phyloP scores from a whole-genome alignment of 768 basidiomycete species.

The Suillus subluteus region DNA sequence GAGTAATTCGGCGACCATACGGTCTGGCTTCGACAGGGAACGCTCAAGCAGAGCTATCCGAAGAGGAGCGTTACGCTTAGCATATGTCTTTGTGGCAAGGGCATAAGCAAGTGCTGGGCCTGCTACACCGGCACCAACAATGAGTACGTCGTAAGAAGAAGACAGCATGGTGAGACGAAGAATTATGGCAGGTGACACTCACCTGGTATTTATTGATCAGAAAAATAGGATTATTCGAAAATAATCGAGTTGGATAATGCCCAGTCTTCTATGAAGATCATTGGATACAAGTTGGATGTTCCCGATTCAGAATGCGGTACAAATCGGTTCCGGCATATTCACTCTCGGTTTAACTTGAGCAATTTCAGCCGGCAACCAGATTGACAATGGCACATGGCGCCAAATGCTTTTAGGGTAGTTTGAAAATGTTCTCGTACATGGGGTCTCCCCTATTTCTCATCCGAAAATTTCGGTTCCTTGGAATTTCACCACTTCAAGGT shows the following conservation, averaged over 20 bases:
- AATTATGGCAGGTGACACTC: too few species aligned
- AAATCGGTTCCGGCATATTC: too few species aligned
- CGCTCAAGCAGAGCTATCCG: slow-evolving; percentile 82
- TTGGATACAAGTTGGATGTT: not conserved
- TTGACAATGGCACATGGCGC: too few species aligned
- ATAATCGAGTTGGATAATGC: not conserved
- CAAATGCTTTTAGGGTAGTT: too few species aligned
- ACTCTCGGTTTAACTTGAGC: not conserved
- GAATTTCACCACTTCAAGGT: too few species aligned
- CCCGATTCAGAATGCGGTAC: too few species aligned
- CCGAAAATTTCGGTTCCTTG: too few species aligned
- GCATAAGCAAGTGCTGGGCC: slow-evolving; percentile 82
- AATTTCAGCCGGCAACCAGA: too few species aligned
- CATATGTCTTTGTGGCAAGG: slow-evolving; percentile 55
- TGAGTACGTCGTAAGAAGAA: slow-evolving; percentile 64
- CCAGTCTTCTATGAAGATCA: not conserved
- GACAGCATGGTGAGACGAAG: slow-evolving; percentile 21
- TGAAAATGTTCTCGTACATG: too few species aligned
- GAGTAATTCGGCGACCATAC: slow-evolving; percentile 92
- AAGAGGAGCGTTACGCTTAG: slow-evolving; percentile 50
- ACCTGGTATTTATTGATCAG: not conserved
- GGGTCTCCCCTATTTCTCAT: too few species aligned
- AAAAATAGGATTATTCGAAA: not conserved
- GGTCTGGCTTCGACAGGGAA: slow-evolving; percentile 86
- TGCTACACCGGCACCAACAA: slow-evolving; percentile 88